Percentiles rank a stretch among this genome's conserved stretches.
phyloP scores from a whole-genome alignment of 352 stramenopile genomes.

The Globisporangium spiculum region DNA sequence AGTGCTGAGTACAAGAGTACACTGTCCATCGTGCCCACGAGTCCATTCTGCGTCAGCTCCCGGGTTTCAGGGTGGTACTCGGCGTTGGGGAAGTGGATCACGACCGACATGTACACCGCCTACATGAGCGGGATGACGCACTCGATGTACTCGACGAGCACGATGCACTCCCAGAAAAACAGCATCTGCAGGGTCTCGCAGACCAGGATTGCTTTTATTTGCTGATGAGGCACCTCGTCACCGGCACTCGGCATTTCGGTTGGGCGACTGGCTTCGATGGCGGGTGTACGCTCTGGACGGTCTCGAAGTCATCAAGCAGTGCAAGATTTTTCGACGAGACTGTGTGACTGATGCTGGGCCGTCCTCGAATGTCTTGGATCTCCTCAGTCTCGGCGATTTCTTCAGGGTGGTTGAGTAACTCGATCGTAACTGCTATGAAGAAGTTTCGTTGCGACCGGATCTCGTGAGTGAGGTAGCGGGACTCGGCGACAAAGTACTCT shows the following conservation, averaged over 20 bases:
- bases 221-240: neutral
- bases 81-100: constrained; percentile 10
- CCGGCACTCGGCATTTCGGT: neutral
- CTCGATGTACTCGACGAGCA: constrained; percentile 26
- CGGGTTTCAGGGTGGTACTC: constrained; percentile 9
- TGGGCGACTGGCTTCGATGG: neutral
- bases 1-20: constrained; percentile 15
- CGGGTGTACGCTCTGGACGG: neutral
- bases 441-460: neutral
- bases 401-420: neutral
- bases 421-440: neutral
- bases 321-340: neutral
- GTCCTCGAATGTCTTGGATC: neutral
- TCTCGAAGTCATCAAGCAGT: neutral
- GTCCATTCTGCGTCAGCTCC: neutral
- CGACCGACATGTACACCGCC: constrained; percentile 5
- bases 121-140: constrained; percentile 18
- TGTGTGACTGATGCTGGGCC: neutral
- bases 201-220: constrained; percentile 1
- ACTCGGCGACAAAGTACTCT: neutral
- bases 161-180: constrained; percentile 25
- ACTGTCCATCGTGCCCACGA: constrained; percentile 1
- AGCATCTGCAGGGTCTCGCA: constrained; percentile 10
- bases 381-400: neutral
- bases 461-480: neutral